Evolutionary conservation across 2,329 filamentous ascomycete species (phyloP), one percentile per base, ranked within the genome.

Genomic region (Sordariomycetes sp.): DNA sequence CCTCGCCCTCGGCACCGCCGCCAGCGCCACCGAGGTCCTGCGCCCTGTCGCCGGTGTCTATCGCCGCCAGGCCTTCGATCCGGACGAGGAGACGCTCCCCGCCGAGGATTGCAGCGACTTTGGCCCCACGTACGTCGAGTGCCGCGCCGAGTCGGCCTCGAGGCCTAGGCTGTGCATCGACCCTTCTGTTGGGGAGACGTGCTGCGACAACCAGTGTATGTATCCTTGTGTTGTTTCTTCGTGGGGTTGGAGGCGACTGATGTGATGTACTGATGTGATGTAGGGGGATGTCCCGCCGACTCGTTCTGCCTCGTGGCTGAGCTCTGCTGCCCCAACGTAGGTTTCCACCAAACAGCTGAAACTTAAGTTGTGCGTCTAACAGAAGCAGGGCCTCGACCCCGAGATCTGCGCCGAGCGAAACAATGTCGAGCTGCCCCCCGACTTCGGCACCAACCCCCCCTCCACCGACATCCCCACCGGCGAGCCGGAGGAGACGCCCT

Each of bases 291-390:
- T 32, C 54, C 54, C 32, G 42, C 54, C 42, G 28, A 12, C 2
- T 56, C 54, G 25, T 56, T 56, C 25, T 56, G 54, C 25, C 50
- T 56, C 25, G 32, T 56, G n/a, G 34, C 50, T n/a, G 54, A 51
- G 8, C 54, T 56, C 28, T 56, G 54, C 54, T 56, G 54, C 42
- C 54, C 54, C 25, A 42, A 56, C 25, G 54, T 56, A 56, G 8
- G 54, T 35, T 2, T 39, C 42, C 42, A 8, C 54, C 10, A 17
- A 17, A 22, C 53, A 12, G 6, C 45, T 13, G 20, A 24, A 10
- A 20, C 6, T 20, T 10, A 12, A 24, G 20, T 20, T 20, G n/a
- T 8, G 20, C 6, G 36, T 39, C 36, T 39, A 50, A 22, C 45
- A 1, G 2, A 5, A 24, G 24, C 25, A 56, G 54, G 54, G 54